A percentile compares a stretch with the other conserved stretches of the same genome.
These are phyloP conservation scores for Pichia sp. DNA, from an alignment of 1,139 yeast species.

Conservation along the genomic window DNA sequence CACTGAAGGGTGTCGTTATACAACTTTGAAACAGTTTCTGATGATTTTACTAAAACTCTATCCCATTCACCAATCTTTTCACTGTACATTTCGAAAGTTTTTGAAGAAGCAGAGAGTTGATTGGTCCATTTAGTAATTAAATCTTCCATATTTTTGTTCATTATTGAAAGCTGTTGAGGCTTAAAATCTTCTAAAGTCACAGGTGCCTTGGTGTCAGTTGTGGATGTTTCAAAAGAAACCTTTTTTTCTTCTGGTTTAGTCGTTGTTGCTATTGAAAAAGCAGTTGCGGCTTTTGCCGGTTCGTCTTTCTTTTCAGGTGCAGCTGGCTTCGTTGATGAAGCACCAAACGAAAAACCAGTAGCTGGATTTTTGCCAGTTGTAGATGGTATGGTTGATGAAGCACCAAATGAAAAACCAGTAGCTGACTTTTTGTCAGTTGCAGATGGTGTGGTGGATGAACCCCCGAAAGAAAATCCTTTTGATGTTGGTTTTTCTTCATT, in stretches of 20 bases:
- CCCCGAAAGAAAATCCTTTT: neutral
- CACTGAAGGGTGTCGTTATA: conserved; percentile 77
- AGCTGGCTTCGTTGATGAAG: conserved; percentile 1
- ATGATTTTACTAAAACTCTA: conserved; percentile 71
- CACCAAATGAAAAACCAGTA: neutral
- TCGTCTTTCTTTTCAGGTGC: conserved; percentile 20
- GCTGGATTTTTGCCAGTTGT: neutral
- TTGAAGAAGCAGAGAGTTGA: conserved; percentile 67
- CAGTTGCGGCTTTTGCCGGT: neutral
- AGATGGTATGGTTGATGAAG: conserved; percentile 9
- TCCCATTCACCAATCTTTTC: conserved; percentile 80
- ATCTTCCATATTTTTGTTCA: conserved; percentile 89
- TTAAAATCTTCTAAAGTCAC: conserved; percentile 45
- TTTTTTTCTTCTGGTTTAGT: conserved; percentile 19
- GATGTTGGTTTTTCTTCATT: neutral
- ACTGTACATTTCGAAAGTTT: conserved; percentile 73
- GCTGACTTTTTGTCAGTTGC: neutral
- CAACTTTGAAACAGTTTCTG: conserved; percentile 73
- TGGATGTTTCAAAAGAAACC: conserved; percentile 6
- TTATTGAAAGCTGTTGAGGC: conserved; percentile 70
- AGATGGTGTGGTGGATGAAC: conserved; percentile 5
- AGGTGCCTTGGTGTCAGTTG: conserved; percentile 7
- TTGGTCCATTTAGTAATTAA: conserved; percentile 89
- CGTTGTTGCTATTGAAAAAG: conserved; percentile 2
- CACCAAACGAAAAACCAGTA: conserved; percentile 28